phyloP scores from a whole-genome alignment of 2,329 filamentous ascomycete species.

The Nemania sp. region DNA sequence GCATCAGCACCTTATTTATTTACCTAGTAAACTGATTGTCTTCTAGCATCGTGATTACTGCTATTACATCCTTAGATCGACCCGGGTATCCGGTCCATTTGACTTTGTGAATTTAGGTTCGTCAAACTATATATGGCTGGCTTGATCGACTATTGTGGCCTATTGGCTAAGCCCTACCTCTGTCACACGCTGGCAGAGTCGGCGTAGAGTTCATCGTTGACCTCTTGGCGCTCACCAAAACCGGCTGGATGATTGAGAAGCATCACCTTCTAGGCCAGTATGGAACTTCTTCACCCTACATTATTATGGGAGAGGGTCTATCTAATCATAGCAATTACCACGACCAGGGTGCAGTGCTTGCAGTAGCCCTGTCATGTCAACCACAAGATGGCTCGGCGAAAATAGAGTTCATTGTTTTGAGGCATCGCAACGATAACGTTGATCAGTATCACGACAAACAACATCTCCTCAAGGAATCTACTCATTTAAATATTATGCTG shows the following conservation, averaged over 20 bases:
- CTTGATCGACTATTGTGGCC: no score
- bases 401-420: not conserved
- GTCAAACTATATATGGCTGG: not conserved
- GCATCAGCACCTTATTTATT: no score
- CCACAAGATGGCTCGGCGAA: no score
- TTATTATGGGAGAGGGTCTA: not conserved
- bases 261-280: no score
- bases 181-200: no score
- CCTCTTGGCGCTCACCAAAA: not conserved
- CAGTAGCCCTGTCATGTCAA: no score
- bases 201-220: not conserved
- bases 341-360: no score
- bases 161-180: no score
- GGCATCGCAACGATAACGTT: not conserved
- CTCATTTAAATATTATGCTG: not conserved
- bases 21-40: not conserved
- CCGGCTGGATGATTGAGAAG: no score
- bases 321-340: not conserved
- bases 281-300: not conserved
- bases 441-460: not conserved
- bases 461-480: not conserved
- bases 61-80: not conserved
- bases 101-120: not conserved
- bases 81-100: not conserved
- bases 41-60: not conserved